phyloP scores from a whole-genome alignment of 495 filamentous ascomycete species.

The Lineolata rhizophorae region DNA sequence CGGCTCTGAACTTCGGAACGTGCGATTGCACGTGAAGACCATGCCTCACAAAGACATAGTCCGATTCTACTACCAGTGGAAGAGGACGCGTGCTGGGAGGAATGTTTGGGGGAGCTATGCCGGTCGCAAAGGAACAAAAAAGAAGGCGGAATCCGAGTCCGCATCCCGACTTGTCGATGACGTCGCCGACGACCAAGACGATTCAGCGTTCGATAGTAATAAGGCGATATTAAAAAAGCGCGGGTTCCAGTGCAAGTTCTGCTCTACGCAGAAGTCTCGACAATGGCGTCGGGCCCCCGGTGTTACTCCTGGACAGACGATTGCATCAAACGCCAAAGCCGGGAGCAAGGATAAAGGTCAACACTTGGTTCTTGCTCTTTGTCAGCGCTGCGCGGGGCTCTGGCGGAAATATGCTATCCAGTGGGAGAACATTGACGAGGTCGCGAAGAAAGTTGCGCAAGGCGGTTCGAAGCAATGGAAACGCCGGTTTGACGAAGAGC shows the following conservation, averaged over 20 bases:
- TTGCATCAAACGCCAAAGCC: conserved; percentile 43
- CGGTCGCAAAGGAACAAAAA: conserved; percentile 71
- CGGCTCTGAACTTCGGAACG: conserved; percentile 69
- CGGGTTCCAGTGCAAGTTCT: conserved; percentile 90
- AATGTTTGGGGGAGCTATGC: conserved; percentile 80
- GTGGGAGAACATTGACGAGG: conserved; percentile 88
- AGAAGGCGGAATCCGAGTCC: conserved; percentile 39
- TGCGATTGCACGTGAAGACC: conserved; percentile 71
- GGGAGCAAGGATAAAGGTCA: conserved; percentile 46
- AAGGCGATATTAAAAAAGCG: conserved; percentile 64
- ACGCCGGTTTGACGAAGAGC: conserved; percentile 72
- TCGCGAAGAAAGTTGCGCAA: conserved; percentile 69
- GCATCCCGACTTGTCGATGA: conserved; percentile 67
- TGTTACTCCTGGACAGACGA: conserved; percentile 42
- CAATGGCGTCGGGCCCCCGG: conserved; percentile 87
- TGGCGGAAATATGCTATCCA: conserved; percentile 93
- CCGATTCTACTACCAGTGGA: conserved; percentile 94
- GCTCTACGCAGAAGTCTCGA: conserved; percentile 48
- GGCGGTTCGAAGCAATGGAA: conserved; percentile 73
- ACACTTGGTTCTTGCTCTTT: conserved; percentile 66
- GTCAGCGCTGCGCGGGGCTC: conserved; percentile 67
- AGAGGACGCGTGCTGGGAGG: conserved; percentile 69
- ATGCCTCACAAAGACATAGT: conserved; percentile 58
- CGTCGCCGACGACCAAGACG: conserved; percentile 78
- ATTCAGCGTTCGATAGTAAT: conserved; percentile 85